These are phyloP conservation scores for Cercospora sp. DNA, from an alignment of 2,329 filamentous ascomycete species.

Conservation along the genomic window DNA sequence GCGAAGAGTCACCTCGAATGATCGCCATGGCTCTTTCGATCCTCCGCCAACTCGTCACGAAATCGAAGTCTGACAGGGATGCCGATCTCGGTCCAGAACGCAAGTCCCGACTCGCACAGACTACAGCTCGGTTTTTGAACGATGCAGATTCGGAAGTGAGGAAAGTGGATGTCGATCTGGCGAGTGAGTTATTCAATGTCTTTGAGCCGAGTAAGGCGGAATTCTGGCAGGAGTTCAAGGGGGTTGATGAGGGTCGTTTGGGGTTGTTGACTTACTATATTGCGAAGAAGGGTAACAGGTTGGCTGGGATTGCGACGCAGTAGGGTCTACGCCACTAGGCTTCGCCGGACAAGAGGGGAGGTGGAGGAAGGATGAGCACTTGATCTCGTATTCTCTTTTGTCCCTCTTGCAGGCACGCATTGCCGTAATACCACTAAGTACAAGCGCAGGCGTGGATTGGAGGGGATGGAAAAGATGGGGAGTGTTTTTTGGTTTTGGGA, in stretches of 20 bases:
- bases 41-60: slow-evolving; percentile 60
- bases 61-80: slow-evolving; percentile 17
- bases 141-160: slow-evolving; percentile 38
- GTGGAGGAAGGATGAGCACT: not conserved
- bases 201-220: slow-evolving; percentile 37
- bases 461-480: not conserved
- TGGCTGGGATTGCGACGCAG: slow-evolving; percentile 9
- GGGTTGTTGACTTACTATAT: slow-evolving; percentile 81
- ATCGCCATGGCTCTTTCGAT: slow-evolving; percentile 62
- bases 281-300: slow-evolving; percentile 58
- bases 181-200: slow-evolving; percentile 64
- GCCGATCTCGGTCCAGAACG: slow-evolving; percentile 28
- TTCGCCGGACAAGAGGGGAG: not conserved
- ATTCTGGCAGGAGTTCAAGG: slow-evolving; percentile 67
- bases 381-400: not conserved
- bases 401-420: not conserved
- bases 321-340: not conserved
- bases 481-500: not conserved
- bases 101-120: slow-evolving; percentile 30
- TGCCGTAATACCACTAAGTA: not conserved
- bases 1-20: slow-evolving; percentile 47
- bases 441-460: not conserved
- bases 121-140: slow-evolving; percentile 32
- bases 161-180: slow-evolving; percentile 79
- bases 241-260: slow-evolving; percentile 69